Evolutionary conservation across 768 basidiomycete species (phyloP).

Genomic region (Auriculariales sp.): DNA sequence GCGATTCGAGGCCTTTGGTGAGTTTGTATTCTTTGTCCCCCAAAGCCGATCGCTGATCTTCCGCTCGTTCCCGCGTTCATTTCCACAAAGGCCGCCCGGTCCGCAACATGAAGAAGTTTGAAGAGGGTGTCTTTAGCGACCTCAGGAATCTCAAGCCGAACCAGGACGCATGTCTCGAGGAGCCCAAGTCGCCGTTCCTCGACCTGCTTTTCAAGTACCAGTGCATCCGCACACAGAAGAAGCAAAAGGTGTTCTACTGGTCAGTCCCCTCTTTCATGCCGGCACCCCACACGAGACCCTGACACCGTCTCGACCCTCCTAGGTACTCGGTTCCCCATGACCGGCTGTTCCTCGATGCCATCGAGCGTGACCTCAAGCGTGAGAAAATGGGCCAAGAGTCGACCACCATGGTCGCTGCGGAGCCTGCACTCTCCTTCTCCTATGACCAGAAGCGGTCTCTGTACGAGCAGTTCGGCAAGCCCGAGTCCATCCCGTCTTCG

Average conservation of each 20-base stretch:
- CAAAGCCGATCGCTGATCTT: neutral
- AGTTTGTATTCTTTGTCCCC: slow-evolving; percentile 2
- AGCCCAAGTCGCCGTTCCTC: slow-evolving; percentile 94
- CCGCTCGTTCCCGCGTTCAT: no score
- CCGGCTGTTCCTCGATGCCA: slow-evolving; percentile 88
- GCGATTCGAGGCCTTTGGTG: slow-evolving; percentile 57
- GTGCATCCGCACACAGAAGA: slow-evolving; percentile 95
- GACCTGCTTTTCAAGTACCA: slow-evolving; percentile 93
- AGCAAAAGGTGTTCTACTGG: slow-evolving; percentile 99
- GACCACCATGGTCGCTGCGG: slow-evolving; percentile 60
- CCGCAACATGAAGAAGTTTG: slow-evolving; percentile 89
- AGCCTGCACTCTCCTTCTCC: slow-evolving; percentile 77
- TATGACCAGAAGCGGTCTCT: slow-evolving; percentile 78
- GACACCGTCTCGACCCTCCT: neutral
- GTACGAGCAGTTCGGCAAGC: slow-evolving; percentile 73
- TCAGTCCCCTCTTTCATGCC: no score
- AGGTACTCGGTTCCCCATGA: slow-evolving; percentile 99
- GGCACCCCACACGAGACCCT: neutral
- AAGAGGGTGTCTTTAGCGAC: slow-evolving; percentile 92
- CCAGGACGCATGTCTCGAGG: slow-evolving; percentile 81
- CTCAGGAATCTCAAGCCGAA: slow-evolving; percentile 89
- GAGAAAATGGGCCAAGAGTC: slow-evolving; percentile 84
- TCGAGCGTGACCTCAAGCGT: slow-evolving; percentile 90
- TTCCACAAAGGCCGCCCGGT: slow-evolving; percentile 58
- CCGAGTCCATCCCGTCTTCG: slow-evolving; percentile 1